phyloP scores from a whole-genome alignment of 345 rosid species.

The Euclidium syriacum region DNA sequence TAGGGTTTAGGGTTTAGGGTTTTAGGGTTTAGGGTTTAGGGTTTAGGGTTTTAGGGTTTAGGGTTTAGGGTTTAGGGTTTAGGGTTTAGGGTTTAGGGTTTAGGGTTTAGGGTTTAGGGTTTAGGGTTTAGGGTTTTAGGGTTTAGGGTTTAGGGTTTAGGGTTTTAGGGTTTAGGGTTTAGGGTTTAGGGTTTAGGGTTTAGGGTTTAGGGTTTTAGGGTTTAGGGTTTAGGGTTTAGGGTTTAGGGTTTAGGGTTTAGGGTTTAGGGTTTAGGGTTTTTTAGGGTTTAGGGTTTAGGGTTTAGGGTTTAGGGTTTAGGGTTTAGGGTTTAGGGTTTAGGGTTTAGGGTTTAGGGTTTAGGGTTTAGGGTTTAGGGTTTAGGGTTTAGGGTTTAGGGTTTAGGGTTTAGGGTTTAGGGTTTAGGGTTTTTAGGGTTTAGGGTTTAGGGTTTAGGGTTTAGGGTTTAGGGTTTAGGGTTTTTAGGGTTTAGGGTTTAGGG shows the following conservation, averaged over 20 bases:
- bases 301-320: not conserved
- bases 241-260: not conserved
- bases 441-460: not conserved
- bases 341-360: too few relatives aligned
- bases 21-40: slow-evolving; percentile 4
- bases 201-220: too few relatives aligned
- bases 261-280: not conserved
- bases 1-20: not conserved
- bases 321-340: too few relatives aligned
- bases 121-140: too few relatives aligned
- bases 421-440: slow-evolving; percentile 1
- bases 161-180: too few relatives aligned
- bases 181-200: too few relatives aligned
- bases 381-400: slow-evolving; percentile 1
- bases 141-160: too few relatives aligned
- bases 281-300: not conserved
- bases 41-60: slow-evolving; percentile 1
- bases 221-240: not conserved
- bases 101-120: too few relatives aligned
- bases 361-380: too few relatives aligned
- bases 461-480: too few relatives aligned
- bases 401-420: slow-evolving; percentile 3
- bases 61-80: slow-evolving; percentile 1
- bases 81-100: not conserved
- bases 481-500: too few relatives aligned